These are phyloP conservation scores for Phytophthora hybrid DNA, from an alignment of 352 stramenopile genomes.

Conservation along the genomic window DNA sequence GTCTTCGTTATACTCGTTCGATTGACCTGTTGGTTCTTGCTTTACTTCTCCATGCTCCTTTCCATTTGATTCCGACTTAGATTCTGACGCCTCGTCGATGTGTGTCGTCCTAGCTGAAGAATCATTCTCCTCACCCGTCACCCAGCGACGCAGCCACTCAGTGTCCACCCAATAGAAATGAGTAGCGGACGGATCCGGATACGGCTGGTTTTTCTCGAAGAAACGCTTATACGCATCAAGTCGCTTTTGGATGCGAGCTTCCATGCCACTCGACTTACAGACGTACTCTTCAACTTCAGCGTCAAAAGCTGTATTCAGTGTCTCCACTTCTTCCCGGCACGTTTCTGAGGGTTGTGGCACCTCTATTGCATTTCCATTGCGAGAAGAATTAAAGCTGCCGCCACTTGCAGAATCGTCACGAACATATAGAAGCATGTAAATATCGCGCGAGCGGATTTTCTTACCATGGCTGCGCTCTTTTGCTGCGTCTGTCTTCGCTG, in stretches of 20 bases:
- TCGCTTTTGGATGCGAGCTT: slow-evolving; percentile 60
- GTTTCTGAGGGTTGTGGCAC: slow-evolving; percentile 40
- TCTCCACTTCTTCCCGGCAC: slow-evolving; percentile 56
- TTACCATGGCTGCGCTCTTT: slow-evolving; percentile 57
- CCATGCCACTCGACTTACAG: slow-evolving; percentile 51
- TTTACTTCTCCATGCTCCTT: slow-evolving; percentile 14
- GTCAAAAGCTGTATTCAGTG: slow-evolving; percentile 62
- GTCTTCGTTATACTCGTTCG: slow-evolving; percentile 20
- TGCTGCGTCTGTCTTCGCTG: slow-evolving; percentile 40
- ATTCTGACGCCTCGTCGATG: slow-evolving; percentile 13
- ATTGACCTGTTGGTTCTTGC: slow-evolving; percentile 4
- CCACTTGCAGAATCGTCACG: slow-evolving; percentile 42
- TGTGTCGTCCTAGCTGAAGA: slow-evolving; percentile 16
- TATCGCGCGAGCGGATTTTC: slow-evolving; percentile 77
- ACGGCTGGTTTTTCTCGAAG: slow-evolving; percentile 65
- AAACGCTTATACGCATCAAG: slow-evolving; percentile 66
- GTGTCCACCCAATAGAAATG: slow-evolving; percentile 81
- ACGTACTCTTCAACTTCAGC: slow-evolving; percentile 57
- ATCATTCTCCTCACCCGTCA: slow-evolving; percentile 63
- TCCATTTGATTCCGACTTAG: slow-evolving; percentile 10
- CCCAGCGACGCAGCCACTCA: slow-evolving; percentile 67
- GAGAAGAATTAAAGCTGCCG: not conserved
- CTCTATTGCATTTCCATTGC: not conserved
- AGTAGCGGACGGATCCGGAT: slow-evolving; percentile 37
- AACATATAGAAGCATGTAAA: slow-evolving; percentile 90